Base-by-base conservation (phyloP, 2,329 filamentous ascomycete species). In the Talaromyces sp. region DNA sequence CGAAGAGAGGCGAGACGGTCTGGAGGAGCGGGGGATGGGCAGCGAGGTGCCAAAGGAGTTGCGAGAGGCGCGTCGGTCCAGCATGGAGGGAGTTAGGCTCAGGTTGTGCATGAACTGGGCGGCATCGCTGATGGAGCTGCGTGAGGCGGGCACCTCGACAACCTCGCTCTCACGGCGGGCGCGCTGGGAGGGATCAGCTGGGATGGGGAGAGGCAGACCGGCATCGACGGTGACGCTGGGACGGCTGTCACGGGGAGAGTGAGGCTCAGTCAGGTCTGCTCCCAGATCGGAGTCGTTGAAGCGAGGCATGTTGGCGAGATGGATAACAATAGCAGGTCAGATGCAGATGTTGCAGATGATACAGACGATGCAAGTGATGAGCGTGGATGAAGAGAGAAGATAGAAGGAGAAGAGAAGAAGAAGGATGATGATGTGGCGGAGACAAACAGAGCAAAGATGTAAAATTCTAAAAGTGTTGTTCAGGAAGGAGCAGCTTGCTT, bases 41-140 rank as follows among this genome's bases (percentile, higher is more conserved):
- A 91, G 82, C 21, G 87, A 83, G 55, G 86, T 81, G 64, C 89
- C 89, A 70, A 91, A 91, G 19, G 88, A 91, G 82, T 91, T 91
- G 64, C 89, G 84, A 21, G 89, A 91, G 53, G 83, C 81, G 65
- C 88, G 79, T 63, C 88, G 81, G 65, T 89, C 85, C 73, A 81
- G 86, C 79, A 85, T 85, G 8, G 87, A 90, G 17, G 87, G 88
- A 14, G 83, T 79, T 52, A 87, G 77, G 68, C 86, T 89, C 69
- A 91, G 79, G 69, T 84, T 86, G 81, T 91, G 88, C 88, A 91
- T 90, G 75, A 87, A 88, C 66, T 83, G 80, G 51, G 83, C 77
- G 27, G 84, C 85, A 76, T 91, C 86, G 32, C 88, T 86, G 64
- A 89, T 84, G 58, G 86, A 83, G 58, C 85, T 89, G 66, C 86